Evolutionary conservation across 257 asterid genomes (phyloP).

Genomic region (Apocynum venetum): DNA sequence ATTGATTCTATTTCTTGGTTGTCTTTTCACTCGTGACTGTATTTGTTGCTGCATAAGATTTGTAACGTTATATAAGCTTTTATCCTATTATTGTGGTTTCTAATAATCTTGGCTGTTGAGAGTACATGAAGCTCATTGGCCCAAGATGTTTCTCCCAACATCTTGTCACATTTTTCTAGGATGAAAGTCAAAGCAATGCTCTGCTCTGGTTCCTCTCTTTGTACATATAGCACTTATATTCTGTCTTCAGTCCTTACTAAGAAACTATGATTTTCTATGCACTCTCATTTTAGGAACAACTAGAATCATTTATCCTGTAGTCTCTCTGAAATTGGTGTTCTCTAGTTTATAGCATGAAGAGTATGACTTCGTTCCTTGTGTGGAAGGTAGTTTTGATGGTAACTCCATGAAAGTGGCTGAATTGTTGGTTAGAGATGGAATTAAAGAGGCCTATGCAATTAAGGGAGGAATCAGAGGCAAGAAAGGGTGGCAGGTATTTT

Average conservation of each 20-base stretch:
- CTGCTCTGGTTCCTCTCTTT: background rate
- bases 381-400: conserved; percentile 97
- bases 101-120: background rate
- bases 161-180: background rate
- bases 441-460: conserved; percentile 89
- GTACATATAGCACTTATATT: background rate
- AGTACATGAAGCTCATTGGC: background rate
- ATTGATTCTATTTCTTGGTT: too few species aligned
- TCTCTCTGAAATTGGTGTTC: background rate
- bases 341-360: background rate
- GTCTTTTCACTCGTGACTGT: background rate
- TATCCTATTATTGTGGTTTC: background rate
- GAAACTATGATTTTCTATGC: background rate
- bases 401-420: conserved; percentile 88
- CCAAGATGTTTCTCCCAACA: background rate
- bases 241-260: background rate
- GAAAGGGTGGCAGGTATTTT: conserved; percentile 84
- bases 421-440: conserved; percentile 69
- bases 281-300: background rate
- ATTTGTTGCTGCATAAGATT: background rate
- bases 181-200: background rate
- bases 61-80: background rate
- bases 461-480: conserved; percentile 89
- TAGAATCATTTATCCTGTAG: background rate
- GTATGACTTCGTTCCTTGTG: conserved; percentile 29